Evolutionary conservation across 1,284 basidiomycete species (phyloP), one percentile per base, ranked within the genome.

Genomic region (Xanthoconium separans): DNA sequence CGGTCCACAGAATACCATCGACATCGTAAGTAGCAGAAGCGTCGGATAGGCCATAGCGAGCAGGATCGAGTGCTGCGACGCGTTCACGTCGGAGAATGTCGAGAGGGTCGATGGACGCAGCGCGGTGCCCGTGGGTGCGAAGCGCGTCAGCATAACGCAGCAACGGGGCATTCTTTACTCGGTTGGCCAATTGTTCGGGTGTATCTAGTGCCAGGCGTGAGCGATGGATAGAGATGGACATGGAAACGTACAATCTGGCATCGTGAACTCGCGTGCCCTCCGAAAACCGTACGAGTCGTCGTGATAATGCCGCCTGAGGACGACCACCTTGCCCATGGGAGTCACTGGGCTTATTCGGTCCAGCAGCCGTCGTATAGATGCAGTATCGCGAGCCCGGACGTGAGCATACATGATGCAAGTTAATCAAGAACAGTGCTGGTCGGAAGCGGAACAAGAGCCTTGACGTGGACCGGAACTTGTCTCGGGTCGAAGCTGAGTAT

Each of bases 71-170:
- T 2, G 93, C 93, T 4, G 83, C 84, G 0, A 95, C 90, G 64
- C 87, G 85, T 63, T 94, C 90, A 31, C 93, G 83, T 54, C 90
- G 85, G 42, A 95, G 87, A 45, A 95, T 73, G 70, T 93, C 91
- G 22, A 95, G 75, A 0, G 93, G 93, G 66, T 96, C 93, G 44
- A 95, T 88, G 51, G 82, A 78, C 0, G 89, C 90, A 13, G 92
- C 89, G 41, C 89, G 81, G 64, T 92, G 90, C 0, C 89, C 88
- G 61, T 91, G 88, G 0, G 79, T 84, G 24, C 93, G 81, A 58
- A 95, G 81, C 11, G 88, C 87, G 68, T 95, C 93, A 15, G 93
- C 91, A 65, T 94, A 95, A 40, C 93, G 87, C 34, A 95, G 73
- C 13, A 96, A 73, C 2, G 89, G 76, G 0, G 93, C 91, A 64